These are phyloP conservation scores for Starmerella riodocensis DNA, from an alignment of 805 yeast genomes.

Conservation along the genomic window DNA sequence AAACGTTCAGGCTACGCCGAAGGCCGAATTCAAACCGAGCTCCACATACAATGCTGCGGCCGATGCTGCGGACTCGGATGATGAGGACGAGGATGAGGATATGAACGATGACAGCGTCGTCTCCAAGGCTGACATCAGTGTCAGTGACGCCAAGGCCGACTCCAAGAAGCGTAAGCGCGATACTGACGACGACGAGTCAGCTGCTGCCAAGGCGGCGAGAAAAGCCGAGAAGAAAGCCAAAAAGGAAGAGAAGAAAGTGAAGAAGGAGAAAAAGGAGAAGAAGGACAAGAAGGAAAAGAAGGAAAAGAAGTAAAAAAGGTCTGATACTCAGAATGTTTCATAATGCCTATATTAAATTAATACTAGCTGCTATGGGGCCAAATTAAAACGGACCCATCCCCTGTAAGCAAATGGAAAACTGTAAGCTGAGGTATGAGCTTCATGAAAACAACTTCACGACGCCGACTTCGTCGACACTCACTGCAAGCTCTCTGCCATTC, in stretches of 20 bases:
- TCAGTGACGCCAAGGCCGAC: constrained; percentile 16
- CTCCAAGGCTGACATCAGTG: neutral
- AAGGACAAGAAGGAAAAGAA: constrained; percentile 19
- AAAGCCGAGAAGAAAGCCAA: constrained; percentile 19
- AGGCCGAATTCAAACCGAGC: constrained; percentile 74
- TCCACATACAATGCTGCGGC: constrained; percentile 92
- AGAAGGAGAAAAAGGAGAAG: constrained; percentile 19
- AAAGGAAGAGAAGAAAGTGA: constrained; percentile 17
- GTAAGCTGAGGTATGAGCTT: neutral
- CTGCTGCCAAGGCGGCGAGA: constrained; percentile 14
- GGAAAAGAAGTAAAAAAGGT: neutral
- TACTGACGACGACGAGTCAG: constrained; percentile 17
- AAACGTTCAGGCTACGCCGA: constrained; percentile 59
- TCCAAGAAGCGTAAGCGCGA: constrained; percentile 19
- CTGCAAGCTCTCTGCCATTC: constrained; percentile 36
- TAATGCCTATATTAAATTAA: neutral
- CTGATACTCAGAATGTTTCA: neutral
- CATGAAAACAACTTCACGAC: constrained; percentile 38
- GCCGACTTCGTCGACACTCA: constrained; percentile 59
- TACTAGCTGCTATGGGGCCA: neutral
- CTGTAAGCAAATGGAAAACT: too few relatives aligned
- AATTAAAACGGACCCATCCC: too few relatives aligned
- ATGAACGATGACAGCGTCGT: constrained; percentile 20
- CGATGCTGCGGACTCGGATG: constrained; percentile 49
- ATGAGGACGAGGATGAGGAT: constrained; percentile 29